Conservation (phyloP, 768 basidiomycete genomes). For the Mycena belliarum region DNA sequence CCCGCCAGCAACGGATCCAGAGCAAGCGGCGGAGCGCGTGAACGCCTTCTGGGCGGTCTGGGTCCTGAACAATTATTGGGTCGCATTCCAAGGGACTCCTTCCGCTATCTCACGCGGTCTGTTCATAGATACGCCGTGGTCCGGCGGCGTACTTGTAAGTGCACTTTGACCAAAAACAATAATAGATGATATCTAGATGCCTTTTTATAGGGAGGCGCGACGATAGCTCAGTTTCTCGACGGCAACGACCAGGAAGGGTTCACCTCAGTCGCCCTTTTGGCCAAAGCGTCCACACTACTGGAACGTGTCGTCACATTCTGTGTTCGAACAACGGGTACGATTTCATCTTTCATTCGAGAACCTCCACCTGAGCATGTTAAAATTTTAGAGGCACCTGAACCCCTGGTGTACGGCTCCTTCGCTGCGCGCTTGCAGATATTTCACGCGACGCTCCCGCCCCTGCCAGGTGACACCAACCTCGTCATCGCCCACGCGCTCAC, state of each 20-base stretch:
- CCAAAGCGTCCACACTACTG: conserved; percentile 8
- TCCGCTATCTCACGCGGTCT: neutral
- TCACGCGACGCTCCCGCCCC: neutral
- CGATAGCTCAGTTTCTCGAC: conserved; percentile 1
- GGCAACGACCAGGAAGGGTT: neutral
- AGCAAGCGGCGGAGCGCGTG: neutral
- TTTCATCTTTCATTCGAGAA: neutral
- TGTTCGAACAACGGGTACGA: neutral
- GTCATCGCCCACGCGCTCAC: neutral
- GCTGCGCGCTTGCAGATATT: neutral
- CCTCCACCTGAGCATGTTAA: too few species aligned
- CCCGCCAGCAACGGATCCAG: neutral
- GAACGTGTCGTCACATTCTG: neutral
- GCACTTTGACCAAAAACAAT: too few species aligned
- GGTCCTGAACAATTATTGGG: conserved; percentile 10
- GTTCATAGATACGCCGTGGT: conserved; percentile 7
- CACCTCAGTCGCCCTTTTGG: neutral
- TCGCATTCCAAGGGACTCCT: neutral
- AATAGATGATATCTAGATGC: too few species aligned
- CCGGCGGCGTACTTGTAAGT: neutral
- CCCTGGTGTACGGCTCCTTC: neutral
- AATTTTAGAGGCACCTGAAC: neutral
- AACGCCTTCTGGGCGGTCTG: conserved; percentile 10
- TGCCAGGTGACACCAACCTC: neutral
- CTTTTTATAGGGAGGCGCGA: conserved; percentile 1